A percentile compares a stretch with the other conserved stretches of the same genome.
Evolutionary conservation across 257 asterid species (phyloP).

Genomic region (Nemophila menziesii): DNA sequence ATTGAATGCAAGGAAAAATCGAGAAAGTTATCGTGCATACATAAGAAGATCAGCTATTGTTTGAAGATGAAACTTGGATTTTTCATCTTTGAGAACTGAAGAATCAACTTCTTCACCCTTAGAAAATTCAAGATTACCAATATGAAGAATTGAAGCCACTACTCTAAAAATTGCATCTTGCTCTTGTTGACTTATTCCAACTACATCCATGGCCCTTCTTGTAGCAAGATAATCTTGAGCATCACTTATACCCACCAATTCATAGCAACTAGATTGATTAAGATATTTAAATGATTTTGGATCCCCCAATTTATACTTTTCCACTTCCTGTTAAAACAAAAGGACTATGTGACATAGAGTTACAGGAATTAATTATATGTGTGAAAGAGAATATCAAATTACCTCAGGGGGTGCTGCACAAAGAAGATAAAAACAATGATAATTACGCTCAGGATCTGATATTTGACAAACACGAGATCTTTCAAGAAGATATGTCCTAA

Average conservation of each 20-base stretch:
- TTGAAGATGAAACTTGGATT: conserved; percentile 78
- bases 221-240: conserved; percentile 93
- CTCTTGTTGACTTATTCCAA: conserved; percentile 84
- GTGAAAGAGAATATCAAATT: conserved; percentile 9
- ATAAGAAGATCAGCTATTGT: conserved; percentile 87
- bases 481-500: conserved; percentile 94
- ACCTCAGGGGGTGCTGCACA: conserved; percentile 98
- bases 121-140: conserved; percentile 73
- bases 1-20: conserved; percentile 7
- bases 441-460: conserved; percentile 95
- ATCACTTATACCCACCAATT: conserved; percentile 77
- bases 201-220: conserved; percentile 95
- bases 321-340: conserved; percentile 51
- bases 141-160: conserved; percentile 89
- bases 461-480: conserved; percentile 97
- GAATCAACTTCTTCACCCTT: conserved; percentile 82
- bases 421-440: conserved; percentile 90
- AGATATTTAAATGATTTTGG: conserved; percentile 85
- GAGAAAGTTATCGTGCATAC: conserved; percentile 27
- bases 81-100: conserved; percentile 76
- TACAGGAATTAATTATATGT: conserved; percentile 2
- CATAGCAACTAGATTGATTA: conserved; percentile 79
- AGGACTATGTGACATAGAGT: conserved; percentile 9
- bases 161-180: conserved; percentile 99
- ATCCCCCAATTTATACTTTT: conserved; percentile 68